Conservation (phyloP, 441 rosid species). For the Capsella rubella region DNA sequence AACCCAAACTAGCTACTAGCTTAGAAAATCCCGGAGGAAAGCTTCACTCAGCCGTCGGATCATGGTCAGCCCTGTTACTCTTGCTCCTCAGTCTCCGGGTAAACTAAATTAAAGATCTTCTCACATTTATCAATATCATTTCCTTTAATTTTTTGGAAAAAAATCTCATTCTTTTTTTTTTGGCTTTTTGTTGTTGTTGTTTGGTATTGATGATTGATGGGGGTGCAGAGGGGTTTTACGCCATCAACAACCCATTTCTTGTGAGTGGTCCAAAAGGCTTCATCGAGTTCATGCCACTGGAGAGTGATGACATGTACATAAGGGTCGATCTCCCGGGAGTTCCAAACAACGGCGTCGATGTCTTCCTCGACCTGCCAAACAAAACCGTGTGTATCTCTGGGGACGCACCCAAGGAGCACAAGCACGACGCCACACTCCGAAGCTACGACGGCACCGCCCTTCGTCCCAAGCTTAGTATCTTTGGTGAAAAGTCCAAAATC, state of each 20-base stretch:
- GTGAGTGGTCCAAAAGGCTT: conserved; percentile 2
- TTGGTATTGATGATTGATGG: too few species aligned
- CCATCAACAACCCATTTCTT: background rate
- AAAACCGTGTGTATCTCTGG: background rate
- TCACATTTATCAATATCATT: too few species aligned
- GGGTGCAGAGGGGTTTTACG: background rate
- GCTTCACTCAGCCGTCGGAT: too few species aligned
- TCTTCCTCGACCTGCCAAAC: background rate
- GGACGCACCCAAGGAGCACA: background rate
- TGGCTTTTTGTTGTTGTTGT: too few species aligned
- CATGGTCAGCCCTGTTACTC: too few species aligned
- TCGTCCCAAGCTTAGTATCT: background rate
- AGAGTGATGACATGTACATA: background rate
- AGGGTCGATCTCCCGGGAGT: background rate
- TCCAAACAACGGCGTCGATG: background rate
- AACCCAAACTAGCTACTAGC: too few species aligned
- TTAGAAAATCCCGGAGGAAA: too few species aligned
- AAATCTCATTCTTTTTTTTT: too few species aligned
- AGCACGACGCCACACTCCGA: background rate
- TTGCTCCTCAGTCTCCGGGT: too few species aligned
- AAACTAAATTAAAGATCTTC: too few species aligned
- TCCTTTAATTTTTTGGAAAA: too few species aligned
- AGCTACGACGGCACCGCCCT: background rate
- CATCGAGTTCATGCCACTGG: background rate
- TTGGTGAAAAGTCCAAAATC: background rate